Evolutionary conservation across 2,329 filamentous ascomycete genomes (phyloP).

Genomic region (Shiraia sp.): DNA sequence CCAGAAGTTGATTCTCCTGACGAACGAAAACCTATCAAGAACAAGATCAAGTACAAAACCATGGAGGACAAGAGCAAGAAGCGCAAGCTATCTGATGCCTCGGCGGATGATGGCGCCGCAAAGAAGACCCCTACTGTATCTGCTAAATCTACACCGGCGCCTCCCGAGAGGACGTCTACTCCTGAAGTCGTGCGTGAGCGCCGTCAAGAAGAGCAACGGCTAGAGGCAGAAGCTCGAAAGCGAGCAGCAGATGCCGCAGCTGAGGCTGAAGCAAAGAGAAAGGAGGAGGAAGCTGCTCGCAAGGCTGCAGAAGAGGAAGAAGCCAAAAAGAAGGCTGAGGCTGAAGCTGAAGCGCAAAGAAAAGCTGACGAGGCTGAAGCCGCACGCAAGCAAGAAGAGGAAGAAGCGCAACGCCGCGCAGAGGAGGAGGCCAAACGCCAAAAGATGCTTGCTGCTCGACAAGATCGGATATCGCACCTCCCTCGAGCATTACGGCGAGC

Average conservation of each 20-base stretch:
- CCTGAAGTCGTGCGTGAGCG: constrained; percentile 39
- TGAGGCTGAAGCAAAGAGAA: constrained; percentile 30
- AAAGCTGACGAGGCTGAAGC: constrained; percentile 39
- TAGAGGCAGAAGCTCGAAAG: constrained; percentile 31
- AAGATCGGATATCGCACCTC: constrained; percentile 40
- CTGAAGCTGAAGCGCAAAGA: constrained; percentile 35
- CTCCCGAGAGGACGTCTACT: constrained; percentile 39
- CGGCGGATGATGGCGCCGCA: constrained; percentile 31
- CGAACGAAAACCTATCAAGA: constrained; percentile 37
- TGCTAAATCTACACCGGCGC: constrained; percentile 41
- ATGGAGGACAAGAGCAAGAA: constrained; percentile 41
- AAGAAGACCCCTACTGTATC: constrained; percentile 41
- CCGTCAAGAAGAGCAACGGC: constrained; percentile 39
- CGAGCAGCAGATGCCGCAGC: constrained; percentile 25
- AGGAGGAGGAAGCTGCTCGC: constrained; percentile 30
- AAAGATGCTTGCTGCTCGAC: constrained; percentile 35
- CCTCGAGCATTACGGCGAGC: constrained; percentile 43
- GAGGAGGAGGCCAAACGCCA: constrained; percentile 36
- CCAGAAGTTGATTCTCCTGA: constrained; percentile 42
- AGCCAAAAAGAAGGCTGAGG: constrained; percentile 31
- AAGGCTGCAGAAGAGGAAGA: constrained; percentile 37
- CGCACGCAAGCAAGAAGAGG: constrained; percentile 35
- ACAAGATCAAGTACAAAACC: constrained; percentile 36
- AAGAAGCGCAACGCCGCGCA: constrained; percentile 31
- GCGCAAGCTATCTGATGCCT: constrained; percentile 35